A percentile compares a stretch with the other conserved stretches of the same genome.
Evolutionary conservation across 495 filamentous ascomycete species (phyloP).

Genomic region (Penicillium paradoxum): DNA sequence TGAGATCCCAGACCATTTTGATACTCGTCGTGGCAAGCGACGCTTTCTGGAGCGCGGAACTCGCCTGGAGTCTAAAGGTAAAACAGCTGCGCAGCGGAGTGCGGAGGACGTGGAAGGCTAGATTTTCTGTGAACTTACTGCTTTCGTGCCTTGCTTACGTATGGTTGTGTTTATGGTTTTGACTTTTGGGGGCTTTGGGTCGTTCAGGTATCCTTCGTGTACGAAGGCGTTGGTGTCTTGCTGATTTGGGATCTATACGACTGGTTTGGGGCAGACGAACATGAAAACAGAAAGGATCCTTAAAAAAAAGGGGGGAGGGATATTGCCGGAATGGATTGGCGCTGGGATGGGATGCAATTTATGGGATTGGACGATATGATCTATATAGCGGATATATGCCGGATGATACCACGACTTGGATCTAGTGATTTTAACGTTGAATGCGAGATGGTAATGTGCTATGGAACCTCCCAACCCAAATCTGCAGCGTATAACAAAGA

Average conservation of each 20-base stretch:
- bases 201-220: not conserved
- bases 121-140: conserved; percentile 1
- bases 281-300: not conserved
- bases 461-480: not conserved
- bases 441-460: not conserved
- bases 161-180: not conserved
- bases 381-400: not conserved
- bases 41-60: conserved; percentile 66
- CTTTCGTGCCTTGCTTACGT: not conserved
- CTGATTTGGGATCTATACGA: not conserved
- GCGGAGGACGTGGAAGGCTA: conserved; percentile 43
- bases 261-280: not conserved
- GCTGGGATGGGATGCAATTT: conserved; percentile 3
- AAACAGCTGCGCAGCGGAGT: conserved; percentile 30
- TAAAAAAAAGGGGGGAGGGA: not conserved
- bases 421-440: not conserved
- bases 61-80: conserved; percentile 7
- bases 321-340: conserved; percentile 9
- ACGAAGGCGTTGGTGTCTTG: conserved; percentile 2
- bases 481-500: not conserved
- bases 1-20: conserved; percentile 74
- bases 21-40: conserved; percentile 84
- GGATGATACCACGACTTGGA: conserved; percentile 3
- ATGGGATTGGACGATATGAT: not conserved
- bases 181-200: conserved; percentile 1